Evolutionary conservation across 768 basidiomycete species (phyloP).

Genomic region (Tubosaeta sp.): DNA sequence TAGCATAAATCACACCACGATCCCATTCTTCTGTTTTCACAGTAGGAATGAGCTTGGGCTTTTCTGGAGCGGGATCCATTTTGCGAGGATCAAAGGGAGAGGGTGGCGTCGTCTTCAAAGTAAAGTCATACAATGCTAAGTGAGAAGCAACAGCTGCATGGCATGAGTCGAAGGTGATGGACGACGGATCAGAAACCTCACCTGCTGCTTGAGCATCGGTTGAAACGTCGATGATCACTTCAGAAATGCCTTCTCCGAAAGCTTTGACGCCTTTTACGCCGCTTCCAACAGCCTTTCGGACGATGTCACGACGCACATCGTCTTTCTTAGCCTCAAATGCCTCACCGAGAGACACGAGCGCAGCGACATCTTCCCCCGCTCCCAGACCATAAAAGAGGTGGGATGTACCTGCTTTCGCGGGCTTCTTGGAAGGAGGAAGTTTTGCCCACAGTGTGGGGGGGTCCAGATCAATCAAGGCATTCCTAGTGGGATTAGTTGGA

Average conservation of each 20-base stretch:
- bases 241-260: conserved; percentile 56
- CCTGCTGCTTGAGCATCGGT: conserved; percentile 76
- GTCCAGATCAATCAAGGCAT: conserved; percentile 38
- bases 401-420: conserved; percentile 57
- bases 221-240: conserved; percentile 60
- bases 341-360: conserved; percentile 57
- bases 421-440: conserved; percentile 44
- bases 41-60: conserved; percentile 45
- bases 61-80: conserved; percentile 46
- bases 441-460: conserved; percentile 50
- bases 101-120: conserved; percentile 69
- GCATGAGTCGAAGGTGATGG: neutral
- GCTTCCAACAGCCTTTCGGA: conserved; percentile 67
- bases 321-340: conserved; percentile 44
- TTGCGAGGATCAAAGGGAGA: conserved; percentile 63
- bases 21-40: conserved; percentile 58
- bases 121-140: conserved; percentile 71
- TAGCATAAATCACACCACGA: conserved; percentile 65
- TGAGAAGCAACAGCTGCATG: conserved; percentile 69
- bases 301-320: conserved; percentile 53
- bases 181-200: conserved; percentile 19
- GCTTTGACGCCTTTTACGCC: conserved; percentile 66
- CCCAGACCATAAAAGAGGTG: conserved; percentile 57
- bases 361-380: conserved; percentile 42
- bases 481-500: conserved; percentile 35